These are phyloP conservation scores for Lasiosphaeriaceae sp. DNA, from an alignment of 495 filamentous ascomycete genomes.

Conservation along the genomic window DNA sequence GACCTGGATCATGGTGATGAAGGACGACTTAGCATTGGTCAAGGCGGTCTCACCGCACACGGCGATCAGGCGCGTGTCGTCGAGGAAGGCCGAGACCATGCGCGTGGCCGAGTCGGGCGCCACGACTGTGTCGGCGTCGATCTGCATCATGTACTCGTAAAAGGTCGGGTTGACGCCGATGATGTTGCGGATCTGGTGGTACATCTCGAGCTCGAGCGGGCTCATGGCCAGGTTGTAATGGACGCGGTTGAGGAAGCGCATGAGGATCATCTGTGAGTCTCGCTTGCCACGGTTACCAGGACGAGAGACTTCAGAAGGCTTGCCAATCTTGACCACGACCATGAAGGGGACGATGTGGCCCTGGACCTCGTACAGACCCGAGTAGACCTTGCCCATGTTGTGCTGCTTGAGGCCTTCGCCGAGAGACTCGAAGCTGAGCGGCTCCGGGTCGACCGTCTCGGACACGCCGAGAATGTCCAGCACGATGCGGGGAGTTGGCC, in stretches of 20 bases:
- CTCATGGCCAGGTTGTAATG: conserved; percentile 96
- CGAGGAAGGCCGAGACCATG: conserved; percentile 85
- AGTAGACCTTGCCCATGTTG: conserved; percentile 99
- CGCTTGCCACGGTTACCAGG: conserved; percentile 98
- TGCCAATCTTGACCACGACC: conserved; percentile 95
- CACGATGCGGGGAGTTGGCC: conserved; percentile 91
- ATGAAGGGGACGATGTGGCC: conserved; percentile 98
- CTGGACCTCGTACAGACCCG: conserved; percentile 94
- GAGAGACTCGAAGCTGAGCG: conserved; percentile 93
- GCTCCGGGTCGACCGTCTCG: conserved; percentile 92
- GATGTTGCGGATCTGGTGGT: conserved; percentile 97
- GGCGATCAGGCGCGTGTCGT: conserved; percentile 87
- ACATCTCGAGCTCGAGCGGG: conserved; percentile 95
- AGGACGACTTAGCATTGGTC: conserved; percentile 87
- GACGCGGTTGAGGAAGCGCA: conserved; percentile 97
- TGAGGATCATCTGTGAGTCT: conserved; percentile 96
- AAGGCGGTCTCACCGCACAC: conserved; percentile 93
- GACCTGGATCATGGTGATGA: conserved; percentile 98
- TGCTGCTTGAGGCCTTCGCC: conserved; percentile 96
- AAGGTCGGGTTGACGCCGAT: conserved; percentile 98
- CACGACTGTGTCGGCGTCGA: conserved; percentile 96
- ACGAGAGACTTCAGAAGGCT: conserved; percentile 92
- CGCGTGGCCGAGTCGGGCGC: conserved; percentile 86
- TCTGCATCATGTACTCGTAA: conserved; percentile 95
- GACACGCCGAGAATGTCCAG: conserved; percentile 95